Base-by-base conservation (phyloP, 768 basidiomycete genomes). In the Exsudoporus frostii region DNA sequence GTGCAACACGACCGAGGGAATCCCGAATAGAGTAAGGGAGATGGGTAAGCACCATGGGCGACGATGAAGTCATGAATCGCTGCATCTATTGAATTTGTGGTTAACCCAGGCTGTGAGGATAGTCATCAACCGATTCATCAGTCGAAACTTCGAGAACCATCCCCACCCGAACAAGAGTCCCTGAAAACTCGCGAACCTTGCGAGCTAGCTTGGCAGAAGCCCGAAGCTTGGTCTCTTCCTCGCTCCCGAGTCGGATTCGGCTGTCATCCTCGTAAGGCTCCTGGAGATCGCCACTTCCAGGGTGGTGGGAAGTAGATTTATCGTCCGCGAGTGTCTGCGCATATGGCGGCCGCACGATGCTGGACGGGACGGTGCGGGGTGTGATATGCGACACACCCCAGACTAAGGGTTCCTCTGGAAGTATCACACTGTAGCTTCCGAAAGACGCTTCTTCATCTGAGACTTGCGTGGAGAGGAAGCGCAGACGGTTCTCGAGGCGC, bases 21-120 rank as follows among this genome's bases (percentile, higher is more conserved):
- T 2, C 54, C 86, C 9, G 75, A 72, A 66, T 95, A 96, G 0
- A 76, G 77, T 45, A 96, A 72, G 0, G 94, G 90, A 9, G 92
- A 94, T 0, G 94, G 94, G 68, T 96, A 97, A 7, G 91, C 94
- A 22, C 77, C 77, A 59, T 79, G 76, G 0, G 75, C 69, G 36
- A 90, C 57, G 52, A 94, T 87, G 54, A 80, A 84, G 7, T 86
- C 76, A 52, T 95, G 92, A 36, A 95, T 73, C 1, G 77, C 75
- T 13, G 74, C 71, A 65, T 97, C 92, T 45, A 97, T 85, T 13
- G 71, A 70, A 50, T 86, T 79, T 9, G 94, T 96, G 4, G 91
- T 93, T 9, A 79, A 69, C 13, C 85, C 86, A 32, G 79, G 74
- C 90, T 91, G 57, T 11, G 17, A 33, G 25, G 13, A 24, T n/a